Evolutionary conservation across 805 yeast species (phyloP), one percentile per base, ranked within the genome.

Genomic region (Spathaspora gorwiae): DNA sequence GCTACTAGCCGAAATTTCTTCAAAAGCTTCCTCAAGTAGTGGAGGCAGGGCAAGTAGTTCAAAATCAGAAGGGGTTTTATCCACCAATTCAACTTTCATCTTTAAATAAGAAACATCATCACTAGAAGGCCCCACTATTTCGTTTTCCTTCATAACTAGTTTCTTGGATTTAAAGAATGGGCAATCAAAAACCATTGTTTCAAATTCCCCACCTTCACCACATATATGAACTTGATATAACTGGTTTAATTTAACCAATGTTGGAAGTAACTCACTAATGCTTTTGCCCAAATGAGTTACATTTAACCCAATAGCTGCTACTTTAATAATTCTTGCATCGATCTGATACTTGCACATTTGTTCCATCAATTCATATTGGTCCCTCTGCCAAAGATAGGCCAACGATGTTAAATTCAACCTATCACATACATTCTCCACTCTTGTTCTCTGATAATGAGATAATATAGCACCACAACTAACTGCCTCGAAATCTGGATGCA

Each of bases 141-240:
- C 57, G 12, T 59, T 60, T 1, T 72, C 66, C 1, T 54, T 60
- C 13, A 85, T 63, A 7, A 64, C 66, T 37, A 84, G 60, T 43
- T 61, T 66, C 34, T 79, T 81, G 39, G 76, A 69, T 30, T 66
- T 67, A 66, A 92, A 94, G 48, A 88, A 83, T 0, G 96, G 95
- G 1, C 95, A 88, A 62, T 94, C 97, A 27, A 94, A 70, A 2
- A 92, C 98, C 53, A 92, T 68, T 0, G 97, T 84, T 62, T 94
- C 99, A 63, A 89, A 94, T 63, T 94, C 99, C 1, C 99, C 99
- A 31, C 99, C 99, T 70, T 94, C 99, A 11, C 99, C 99, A 68
- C 99, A 94, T 0, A 94, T 81, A 61, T 92, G 97, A 11, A 90
- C 87, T 2, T 90, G 95, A 64, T 79, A 90, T 62, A 70, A 66